Evolutionary conservation across 176 grass and related monocot genomes (phyloP), one percentile per base, ranked within the genome.

Genomic region (Ensete glaucum): DNA sequence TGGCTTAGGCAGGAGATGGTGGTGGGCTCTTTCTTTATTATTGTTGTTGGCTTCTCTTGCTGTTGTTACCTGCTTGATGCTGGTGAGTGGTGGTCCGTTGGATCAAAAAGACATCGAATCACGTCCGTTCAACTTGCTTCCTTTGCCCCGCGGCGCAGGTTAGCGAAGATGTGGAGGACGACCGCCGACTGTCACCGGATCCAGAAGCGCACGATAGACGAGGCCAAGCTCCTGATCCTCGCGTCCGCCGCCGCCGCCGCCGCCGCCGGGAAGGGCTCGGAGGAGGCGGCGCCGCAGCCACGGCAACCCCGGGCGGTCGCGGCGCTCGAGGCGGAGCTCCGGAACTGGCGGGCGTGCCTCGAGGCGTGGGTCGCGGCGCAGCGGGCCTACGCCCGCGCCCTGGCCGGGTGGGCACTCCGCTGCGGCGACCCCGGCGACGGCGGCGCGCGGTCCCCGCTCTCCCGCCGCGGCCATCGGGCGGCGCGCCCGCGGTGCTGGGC

Each of bases 121-220:
- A 20, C 8, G 43, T 20, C 67, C 67, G 17, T 70, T 48, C 17
- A 51, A 70, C 51, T 70, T 69, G 25, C 2, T 20, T 25, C 14
- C 17, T 52, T 70, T 49, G 67, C 48, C 2, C 15, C 8, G 11
- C 10, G 54, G 11, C 21, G 34, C 65, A 89, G 87, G 75, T 76
- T 97, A 58, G 82, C 85, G 11, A 88, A 72, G 64, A 86, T 93
- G 75, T 97, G 94, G 94, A 54, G 80, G 16, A 79, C 80, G 64
- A 93, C 92, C 52, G 67, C 83, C 2, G 86, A 89, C 21, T 82
- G 84, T n/a, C 94, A 98, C 64, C 71, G 85, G 52, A 89, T 77
- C 72, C 92, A 93, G 81, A 98, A 87, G 83, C 82, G 82, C 19
- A 85, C 88, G 9, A 79, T 85, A 52, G 91, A 86, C 82, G 89